These are phyloP conservation scores for Rhynchosporium secalis DNA, from an alignment of 2,329 filamentous ascomycete species.

Conservation along the genomic window DNA sequence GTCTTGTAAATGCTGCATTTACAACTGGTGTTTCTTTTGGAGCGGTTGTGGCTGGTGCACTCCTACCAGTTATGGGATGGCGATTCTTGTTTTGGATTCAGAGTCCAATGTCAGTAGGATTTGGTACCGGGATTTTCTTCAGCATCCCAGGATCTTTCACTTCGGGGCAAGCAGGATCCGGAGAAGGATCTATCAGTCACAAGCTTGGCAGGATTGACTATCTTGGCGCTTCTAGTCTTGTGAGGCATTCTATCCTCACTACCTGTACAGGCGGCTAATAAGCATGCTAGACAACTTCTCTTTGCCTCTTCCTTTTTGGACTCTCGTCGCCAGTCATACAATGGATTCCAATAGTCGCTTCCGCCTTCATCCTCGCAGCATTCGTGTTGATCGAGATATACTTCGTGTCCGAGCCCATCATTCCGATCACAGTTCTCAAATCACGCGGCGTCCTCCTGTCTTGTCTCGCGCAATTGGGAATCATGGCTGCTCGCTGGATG, in stretches of 20 bases:
- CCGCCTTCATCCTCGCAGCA: slow-evolving; percentile 50
- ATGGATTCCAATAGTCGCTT: slow-evolving; percentile 59
- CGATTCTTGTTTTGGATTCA: slow-evolving; percentile 73
- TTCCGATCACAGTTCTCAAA: slow-evolving; percentile 68
- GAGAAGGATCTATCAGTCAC: slow-evolving; percentile 44
- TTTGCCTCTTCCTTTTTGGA: slow-evolving; percentile 71
- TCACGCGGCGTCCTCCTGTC: slow-evolving; percentile 71
- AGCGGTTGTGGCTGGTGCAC: slow-evolving; percentile 66
- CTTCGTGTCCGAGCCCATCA: slow-evolving; percentile 67
- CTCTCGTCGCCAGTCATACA: slow-evolving; percentile 65
- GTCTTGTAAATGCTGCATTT: slow-evolving; percentile 70
- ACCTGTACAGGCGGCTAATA: slow-evolving; percentile 23
- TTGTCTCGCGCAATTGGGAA: slow-evolving; percentile 70
- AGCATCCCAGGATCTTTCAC: slow-evolving; percentile 58
- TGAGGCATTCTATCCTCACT: slow-evolving; percentile 41
- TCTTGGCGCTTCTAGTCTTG: slow-evolving; percentile 65
- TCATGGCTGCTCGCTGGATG: slow-evolving; percentile 80
- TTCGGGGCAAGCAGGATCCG: slow-evolving; percentile 39
- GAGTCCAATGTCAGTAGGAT: slow-evolving; percentile 60
- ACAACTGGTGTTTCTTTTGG: slow-evolving; percentile 71
- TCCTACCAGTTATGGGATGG: slow-evolving; percentile 68
- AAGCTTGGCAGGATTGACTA: slow-evolving; percentile 74
- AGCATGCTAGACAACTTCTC: slow-evolving; percentile 55
- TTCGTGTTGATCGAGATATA: slow-evolving; percentile 65
- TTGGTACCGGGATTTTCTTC: slow-evolving; percentile 62